phyloP scores from a whole-genome alignment of 176 grass and related monocot genomes.

The Aegilops speltoides region DNA sequence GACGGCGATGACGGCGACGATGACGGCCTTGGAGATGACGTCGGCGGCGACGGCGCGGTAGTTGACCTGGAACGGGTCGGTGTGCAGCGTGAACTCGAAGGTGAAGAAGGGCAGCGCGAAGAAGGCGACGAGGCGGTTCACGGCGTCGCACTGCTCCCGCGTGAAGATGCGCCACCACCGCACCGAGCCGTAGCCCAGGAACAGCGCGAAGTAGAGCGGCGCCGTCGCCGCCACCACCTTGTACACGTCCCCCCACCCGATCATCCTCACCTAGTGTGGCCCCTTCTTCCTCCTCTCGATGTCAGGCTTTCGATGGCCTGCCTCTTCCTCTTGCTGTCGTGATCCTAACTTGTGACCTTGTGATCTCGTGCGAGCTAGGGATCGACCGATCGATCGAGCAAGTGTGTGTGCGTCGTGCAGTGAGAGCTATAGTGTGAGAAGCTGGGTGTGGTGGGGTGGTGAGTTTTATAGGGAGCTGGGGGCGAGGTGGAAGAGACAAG shows the following conservation, averaged over 20 bases:
- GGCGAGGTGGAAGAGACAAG: not conserved
- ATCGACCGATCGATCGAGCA: not conserved
- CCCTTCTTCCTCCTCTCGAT: too few relatives aligned
- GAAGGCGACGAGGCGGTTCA: conserved; percentile 87
- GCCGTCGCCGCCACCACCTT: conserved; percentile 84
- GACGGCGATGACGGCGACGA: conserved; percentile 48
- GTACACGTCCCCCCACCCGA: conserved; percentile 72
- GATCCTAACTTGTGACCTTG: not conserved
- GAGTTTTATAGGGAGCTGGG: conserved; percentile 31
- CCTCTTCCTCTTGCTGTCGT: not conserved
- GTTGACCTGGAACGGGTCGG: conserved; percentile 92
- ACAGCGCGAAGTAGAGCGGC: conserved; percentile 86
- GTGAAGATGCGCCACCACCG: conserved; percentile 95
- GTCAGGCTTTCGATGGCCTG: not conserved
- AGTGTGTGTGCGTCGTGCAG: not conserved
- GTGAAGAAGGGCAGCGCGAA: conserved; percentile 91
- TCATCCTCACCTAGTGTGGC: conserved; percentile 39
- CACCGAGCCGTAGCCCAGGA: conserved; percentile 80
- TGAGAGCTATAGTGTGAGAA: not conserved
- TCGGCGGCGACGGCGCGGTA: conserved; percentile 85
- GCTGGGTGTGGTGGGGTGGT: not conserved
- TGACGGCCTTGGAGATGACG: conserved; percentile 71
- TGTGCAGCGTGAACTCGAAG: conserved; percentile 94
- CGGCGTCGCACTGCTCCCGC: conserved; percentile 81
- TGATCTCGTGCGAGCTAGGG: not conserved